phyloP scores from a whole-genome alignment of 441 rosid species.

The Erodium moschatum region DNA sequence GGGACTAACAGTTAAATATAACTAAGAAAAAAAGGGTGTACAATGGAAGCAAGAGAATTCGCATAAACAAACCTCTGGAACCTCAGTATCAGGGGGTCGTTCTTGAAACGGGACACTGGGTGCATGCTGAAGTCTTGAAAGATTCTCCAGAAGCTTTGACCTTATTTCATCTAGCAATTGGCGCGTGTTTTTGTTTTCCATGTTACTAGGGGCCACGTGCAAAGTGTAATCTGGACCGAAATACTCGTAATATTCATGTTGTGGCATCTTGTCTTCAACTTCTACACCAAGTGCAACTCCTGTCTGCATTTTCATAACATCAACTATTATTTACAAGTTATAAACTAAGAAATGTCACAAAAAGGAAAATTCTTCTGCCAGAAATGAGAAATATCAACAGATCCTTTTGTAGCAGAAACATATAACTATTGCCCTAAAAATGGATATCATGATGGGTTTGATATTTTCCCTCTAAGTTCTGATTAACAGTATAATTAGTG shows the following conservation, averaged over 20 bases:
- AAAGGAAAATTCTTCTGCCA: neutral
- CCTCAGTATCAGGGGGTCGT: slow-evolving; percentile 63
- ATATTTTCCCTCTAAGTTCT: neutral
- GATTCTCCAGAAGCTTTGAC: slow-evolving; percentile 71
- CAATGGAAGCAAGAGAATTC: neutral
- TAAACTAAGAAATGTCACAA: slow-evolving; percentile 15
- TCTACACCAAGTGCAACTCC: slow-evolving; percentile 95
- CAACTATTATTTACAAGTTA: slow-evolving; percentile 17
- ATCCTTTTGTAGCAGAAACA: neutral
- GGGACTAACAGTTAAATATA: neutral
- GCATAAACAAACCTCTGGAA: slow-evolving; percentile 57
- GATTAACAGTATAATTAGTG: neutral
- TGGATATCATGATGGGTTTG: neutral
- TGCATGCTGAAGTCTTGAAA: slow-evolving; percentile 80
- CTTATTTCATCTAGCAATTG: slow-evolving; percentile 77
- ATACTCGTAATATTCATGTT: slow-evolving; percentile 86
- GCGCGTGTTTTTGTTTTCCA: slow-evolving; percentile 71
- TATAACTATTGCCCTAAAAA: neutral
- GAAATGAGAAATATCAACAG: neutral
- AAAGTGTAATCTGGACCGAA: slow-evolving; percentile 91
- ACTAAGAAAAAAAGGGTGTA: neutral
- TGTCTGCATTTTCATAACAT: slow-evolving; percentile 39
- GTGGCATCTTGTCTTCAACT: slow-evolving; percentile 79
- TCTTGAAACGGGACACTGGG: slow-evolving; percentile 88
- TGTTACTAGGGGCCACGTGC: slow-evolving; percentile 62